Conservation (phyloP, 2,329 filamentous ascomycete genomes). For the Diplodia intermedia region DNA sequence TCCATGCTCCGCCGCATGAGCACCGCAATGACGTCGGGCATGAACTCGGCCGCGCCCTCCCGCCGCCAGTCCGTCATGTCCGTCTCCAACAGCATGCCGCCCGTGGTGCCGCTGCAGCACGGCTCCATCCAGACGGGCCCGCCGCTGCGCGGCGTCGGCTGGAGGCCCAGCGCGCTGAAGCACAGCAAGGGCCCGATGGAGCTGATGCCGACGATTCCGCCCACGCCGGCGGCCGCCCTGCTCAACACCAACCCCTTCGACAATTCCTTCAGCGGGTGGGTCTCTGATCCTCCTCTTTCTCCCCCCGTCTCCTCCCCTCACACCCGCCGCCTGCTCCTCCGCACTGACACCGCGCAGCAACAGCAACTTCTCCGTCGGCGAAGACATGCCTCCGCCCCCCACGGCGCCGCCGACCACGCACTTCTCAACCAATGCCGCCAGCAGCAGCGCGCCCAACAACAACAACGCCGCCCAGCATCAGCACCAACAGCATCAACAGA, state of each 20-base stretch:
- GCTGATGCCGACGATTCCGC: conserved; percentile 30
- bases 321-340: neutral
- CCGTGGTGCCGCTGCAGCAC: neutral
- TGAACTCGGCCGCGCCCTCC: conserved; percentile 20
- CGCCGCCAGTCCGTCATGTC: conserved; percentile 31
- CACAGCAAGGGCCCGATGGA: conserved; percentile 30
- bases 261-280: conserved; percentile 21
- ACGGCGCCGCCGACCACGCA: neutral
- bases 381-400: conserved; percentile 28
- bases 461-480: neutral
- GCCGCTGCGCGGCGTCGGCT: neutral
- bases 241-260: conserved; percentile 32
- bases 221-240: conserved; percentile 28
- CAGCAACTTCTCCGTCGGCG: conserved; percentile 29
- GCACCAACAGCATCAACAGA: neutral
- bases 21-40: conserved; percentile 29
- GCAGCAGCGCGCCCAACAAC: neutral
- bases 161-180: conserved; percentile 26
- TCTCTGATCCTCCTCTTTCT: neutral
- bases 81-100: neutral
- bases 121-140: conserved; percentile 19
- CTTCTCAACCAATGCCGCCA: neutral
- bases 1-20: conserved; percentile 33
- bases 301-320: neutral
- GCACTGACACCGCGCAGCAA: conserved; percentile 10